Base-by-base conservation (phyloP, 2,329 filamentous ascomycete species). In the Scedosporium aurantiacum region DNA sequence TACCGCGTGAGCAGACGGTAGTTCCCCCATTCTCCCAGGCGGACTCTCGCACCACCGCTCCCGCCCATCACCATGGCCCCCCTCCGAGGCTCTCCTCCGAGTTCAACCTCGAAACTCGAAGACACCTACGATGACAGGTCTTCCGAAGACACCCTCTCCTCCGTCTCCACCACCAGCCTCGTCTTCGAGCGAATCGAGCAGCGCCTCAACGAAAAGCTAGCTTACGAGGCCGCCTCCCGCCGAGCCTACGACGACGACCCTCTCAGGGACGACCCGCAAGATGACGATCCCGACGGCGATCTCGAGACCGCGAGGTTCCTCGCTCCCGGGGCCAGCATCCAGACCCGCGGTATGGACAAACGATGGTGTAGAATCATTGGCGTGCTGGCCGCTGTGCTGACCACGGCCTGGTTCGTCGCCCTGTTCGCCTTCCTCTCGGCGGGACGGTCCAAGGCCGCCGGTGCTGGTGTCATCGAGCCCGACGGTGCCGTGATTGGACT, bases 121-220 rank as follows among this genome's bases (percentile, higher is more conserved):
- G 23, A 40, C 27, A 5, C 32, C 10, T 16, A 27, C 60, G 41
- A n/a, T 16, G 21, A 6, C 23, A 56, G 54, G 5, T 21, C 14
- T 18, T 84, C 82, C 60, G 74, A 74, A 68, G 81, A 81, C 64
- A 90, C 89, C 3, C 72, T 83, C 55, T 90, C 88, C n/a, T 88
- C 87, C 47, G 86, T 85, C n/a, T 94, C 90, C 40, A 93, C 90
- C 10, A 91, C 88, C 3, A 93, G 90, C 67, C 79, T 94, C 14
- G 84, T 94, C 60, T 89, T 94, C 70, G 89, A 94, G 66, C 84
- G 87, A 64, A 81, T 93, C 66, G 81, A 83, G 67, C 86, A 89
- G 70, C 60, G 52, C 23, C 70, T 78, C 71, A 69, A 66, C 62
- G 72, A 76, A 62, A 74, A 74, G 67, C 66, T 69, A 18, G 60